Conservation (phyloP, 257 asterid species). For the Solanum arcanum region DNA sequence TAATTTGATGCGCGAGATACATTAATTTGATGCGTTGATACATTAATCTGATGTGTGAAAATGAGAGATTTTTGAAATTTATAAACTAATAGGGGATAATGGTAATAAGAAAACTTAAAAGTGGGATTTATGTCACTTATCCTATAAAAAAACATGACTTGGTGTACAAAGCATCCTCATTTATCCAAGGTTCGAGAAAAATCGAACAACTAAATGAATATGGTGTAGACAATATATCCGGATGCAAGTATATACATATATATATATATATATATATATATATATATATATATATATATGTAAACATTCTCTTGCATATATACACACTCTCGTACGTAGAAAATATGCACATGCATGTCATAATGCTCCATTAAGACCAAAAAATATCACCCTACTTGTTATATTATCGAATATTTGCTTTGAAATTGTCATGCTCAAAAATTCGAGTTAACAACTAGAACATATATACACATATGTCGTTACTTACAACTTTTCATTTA, state of each 20-base stretch:
- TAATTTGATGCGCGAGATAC: too few relatives aligned
- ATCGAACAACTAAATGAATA: not conserved
- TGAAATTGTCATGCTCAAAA: not conserved
- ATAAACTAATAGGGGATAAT: too few relatives aligned
- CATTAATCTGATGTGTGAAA: too few relatives aligned
- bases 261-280: not conserved
- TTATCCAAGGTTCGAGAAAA: not conserved
- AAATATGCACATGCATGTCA: too few relatives aligned
- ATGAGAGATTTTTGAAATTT: too few relatives aligned
- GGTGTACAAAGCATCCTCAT: not conserved
- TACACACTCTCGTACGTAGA: not conserved
- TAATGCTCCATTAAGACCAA: not conserved
- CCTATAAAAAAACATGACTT: too few relatives aligned
- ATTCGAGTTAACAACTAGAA: not conserved
- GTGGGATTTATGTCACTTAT: too few relatives aligned
- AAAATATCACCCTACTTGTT: not conserved
- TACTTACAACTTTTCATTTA: conserved; percentile 38
- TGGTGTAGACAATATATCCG: not conserved
- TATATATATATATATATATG: too few relatives aligned
- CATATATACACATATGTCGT: not conserved
- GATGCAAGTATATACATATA: not conserved
- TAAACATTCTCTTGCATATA: not conserved
- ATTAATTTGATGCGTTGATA: too few relatives aligned
- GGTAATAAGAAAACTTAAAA: too few relatives aligned
- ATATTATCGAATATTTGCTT: not conserved